A percentile compares a stretch with the other conserved stretches of the same genome.
These are phyloP conservation scores for Exobasidium rhododendri DNA, from an alignment of 1,284 basidiomycete species.

Conservation along the genomic window DNA sequence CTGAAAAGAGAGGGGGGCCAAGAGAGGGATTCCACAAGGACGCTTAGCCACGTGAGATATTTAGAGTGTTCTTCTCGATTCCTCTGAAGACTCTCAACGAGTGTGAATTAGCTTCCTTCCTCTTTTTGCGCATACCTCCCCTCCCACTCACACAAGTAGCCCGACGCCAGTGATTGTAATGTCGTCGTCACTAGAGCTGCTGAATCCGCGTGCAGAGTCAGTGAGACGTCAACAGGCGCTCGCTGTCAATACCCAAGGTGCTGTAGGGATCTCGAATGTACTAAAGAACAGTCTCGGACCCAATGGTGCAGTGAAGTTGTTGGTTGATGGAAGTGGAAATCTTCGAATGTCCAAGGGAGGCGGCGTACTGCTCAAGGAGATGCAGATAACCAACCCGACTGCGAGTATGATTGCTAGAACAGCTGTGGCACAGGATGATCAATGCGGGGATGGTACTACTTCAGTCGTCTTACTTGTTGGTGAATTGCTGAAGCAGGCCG, in stretches of 20 bases:
- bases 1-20: too few relatives aligned
- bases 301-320: slow-evolving; percentile 70
- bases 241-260: slow-evolving; percentile 78
- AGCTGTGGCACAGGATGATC: slow-evolving; percentile 96
- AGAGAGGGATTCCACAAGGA: too few relatives aligned
- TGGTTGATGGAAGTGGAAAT: slow-evolving; percentile 97
- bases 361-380: slow-evolving; percentile 96
- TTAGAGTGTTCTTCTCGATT: neutral
- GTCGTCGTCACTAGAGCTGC: slow-evolving; percentile 54
- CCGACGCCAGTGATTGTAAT: slow-evolving; percentile 23
- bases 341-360: slow-evolving; percentile 99
- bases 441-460: slow-evolving; percentile 97
- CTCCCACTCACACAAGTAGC: too few relatives aligned
- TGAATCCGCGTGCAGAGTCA: slow-evolving; percentile 71
- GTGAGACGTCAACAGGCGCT: slow-evolving; percentile 86
- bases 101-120: neutral
- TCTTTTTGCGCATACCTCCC: too few relatives aligned
- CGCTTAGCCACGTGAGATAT: neutral
- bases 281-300: slow-evolving; percentile 93
- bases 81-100: too few relatives aligned
- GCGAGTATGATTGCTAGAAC: slow-evolving; percentile 99
- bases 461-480: slow-evolving; percentile 95
- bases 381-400: slow-evolving; percentile 98
- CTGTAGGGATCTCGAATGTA: slow-evolving; percentile 94
- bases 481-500: slow-evolving; percentile 94